A percentile compares a stretch with the other conserved stretches of the same genome.
Evolutionary conservation across 2,329 filamentous ascomycete genomes (phyloP).

Genomic region (Ascomycota sp.): DNA sequence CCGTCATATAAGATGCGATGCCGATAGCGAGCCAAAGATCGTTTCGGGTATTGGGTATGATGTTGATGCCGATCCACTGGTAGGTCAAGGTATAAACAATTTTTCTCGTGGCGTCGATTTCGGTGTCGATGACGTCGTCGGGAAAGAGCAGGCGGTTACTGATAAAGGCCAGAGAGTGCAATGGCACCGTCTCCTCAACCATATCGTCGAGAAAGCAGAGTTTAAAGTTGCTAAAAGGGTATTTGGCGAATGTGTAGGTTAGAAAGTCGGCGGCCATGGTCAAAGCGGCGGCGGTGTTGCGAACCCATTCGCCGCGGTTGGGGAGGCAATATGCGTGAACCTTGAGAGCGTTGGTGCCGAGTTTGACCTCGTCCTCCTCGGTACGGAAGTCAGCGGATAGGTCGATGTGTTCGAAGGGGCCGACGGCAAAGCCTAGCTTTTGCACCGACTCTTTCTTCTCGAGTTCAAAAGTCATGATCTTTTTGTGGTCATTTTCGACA

Average conservation of each 20-base stretch:
- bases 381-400: slow-evolving; percentile 66
- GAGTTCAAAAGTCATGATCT: slow-evolving; percentile 68
- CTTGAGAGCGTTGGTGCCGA: slow-evolving; percentile 70
- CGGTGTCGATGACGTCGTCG: slow-evolving; percentile 62
- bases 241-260: slow-evolving; percentile 67
- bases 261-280: slow-evolving; percentile 80
- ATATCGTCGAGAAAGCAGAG: slow-evolving; percentile 87
- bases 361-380: slow-evolving; percentile 74
- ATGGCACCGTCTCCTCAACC: slow-evolving; percentile 47
- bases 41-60: slow-evolving; percentile 56
- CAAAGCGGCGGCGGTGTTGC: slow-evolving; percentile 68
- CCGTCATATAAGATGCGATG: slow-evolving; percentile 84
- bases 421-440: slow-evolving; percentile 81
- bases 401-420: slow-evolving; percentile 85
- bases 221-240: slow-evolving; percentile 81
- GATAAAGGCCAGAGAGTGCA: slow-evolving; percentile 68
- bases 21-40: slow-evolving; percentile 83
- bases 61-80: slow-evolving; percentile 87
- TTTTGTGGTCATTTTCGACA: slow-evolving; percentile 54
- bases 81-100: slow-evolving; percentile 67
- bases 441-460: slow-evolving; percentile 56
- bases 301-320: slow-evolving; percentile 55
- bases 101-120: slow-evolving; percentile 58
- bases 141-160: slow-evolving; percentile 72
- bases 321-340: slow-evolving; percentile 84